phyloP scores from a whole-genome alignment of 176 grass and related monocot genomes.

The Luzula sylvatica region DNA sequence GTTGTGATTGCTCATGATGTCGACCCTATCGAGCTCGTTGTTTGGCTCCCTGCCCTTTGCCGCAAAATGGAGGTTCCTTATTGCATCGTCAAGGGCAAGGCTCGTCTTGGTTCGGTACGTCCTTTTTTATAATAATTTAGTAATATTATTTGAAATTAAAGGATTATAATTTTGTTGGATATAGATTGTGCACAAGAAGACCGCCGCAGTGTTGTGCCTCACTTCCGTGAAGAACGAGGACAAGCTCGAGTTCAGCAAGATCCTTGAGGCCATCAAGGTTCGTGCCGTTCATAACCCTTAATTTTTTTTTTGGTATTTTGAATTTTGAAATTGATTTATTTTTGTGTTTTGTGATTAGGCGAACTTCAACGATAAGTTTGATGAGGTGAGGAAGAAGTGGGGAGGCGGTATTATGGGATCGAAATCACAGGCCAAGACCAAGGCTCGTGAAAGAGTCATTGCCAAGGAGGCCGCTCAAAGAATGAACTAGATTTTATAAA shows the following conservation, averaged over 20 bases:
- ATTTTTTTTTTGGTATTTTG: no score
- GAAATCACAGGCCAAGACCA: constrained; percentile 30
- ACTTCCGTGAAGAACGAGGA: constrained; percentile 37
- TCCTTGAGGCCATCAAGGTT: constrained; percentile 37
- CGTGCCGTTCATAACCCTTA: background rate
- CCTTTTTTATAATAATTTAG: background rate
- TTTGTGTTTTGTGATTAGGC: constrained; percentile 9
- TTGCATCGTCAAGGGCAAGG: constrained; percentile 34
- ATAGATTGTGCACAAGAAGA: constrained; percentile 37
- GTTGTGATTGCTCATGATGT: constrained; percentile 37
- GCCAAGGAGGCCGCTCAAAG: constrained; percentile 26
- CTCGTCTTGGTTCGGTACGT: constrained; percentile 26
- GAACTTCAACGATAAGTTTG: constrained; percentile 35
- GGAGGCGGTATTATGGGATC: constrained; percentile 33
- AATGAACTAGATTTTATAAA: constrained; percentile 22
- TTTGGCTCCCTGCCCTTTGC: constrained; percentile 30
- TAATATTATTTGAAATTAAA: background rate
- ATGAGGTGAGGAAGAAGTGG: constrained; percentile 32
- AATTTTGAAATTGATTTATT: background rate
- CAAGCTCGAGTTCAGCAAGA: constrained; percentile 39
- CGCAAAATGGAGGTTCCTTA: constrained; percentile 33
- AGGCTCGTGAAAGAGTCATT: constrained; percentile 21
- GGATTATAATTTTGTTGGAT: background rate
- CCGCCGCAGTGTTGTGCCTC: constrained; percentile 20
- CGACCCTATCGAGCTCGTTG: constrained; percentile 27